These are phyloP conservation scores for Rhinocladiella mackenziei DNA, from an alignment of 2,329 filamentous ascomycete genomes.

Conservation along the genomic window DNA sequence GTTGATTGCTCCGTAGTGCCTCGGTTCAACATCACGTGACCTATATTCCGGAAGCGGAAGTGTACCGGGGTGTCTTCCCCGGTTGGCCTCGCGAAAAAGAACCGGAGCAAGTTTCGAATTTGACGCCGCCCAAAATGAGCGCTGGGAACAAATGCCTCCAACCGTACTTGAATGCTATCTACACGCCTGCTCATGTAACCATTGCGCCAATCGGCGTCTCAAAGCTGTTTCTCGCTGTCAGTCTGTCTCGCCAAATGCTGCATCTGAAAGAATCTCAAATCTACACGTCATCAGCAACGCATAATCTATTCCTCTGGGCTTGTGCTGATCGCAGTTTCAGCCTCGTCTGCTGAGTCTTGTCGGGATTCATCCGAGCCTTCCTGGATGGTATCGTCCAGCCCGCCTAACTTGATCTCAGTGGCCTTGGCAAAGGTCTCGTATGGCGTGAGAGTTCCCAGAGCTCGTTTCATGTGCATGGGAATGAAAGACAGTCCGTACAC, in stretches of 20 bases:
- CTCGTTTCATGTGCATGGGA: slow-evolving; percentile 82
- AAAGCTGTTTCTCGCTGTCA: not conserved
- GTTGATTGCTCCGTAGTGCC: not conserved
- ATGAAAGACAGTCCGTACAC: slow-evolving; percentile 87
- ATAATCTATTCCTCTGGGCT: slow-evolving; percentile 6
- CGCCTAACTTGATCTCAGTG: slow-evolving; percentile 34
- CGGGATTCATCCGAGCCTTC: slow-evolving; percentile 26
- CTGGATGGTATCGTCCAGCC: slow-evolving; percentile 23
- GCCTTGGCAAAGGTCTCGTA: slow-evolving; percentile 79
- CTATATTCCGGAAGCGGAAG: too few relatives aligned
- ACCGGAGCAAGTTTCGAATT: slow-evolving; percentile 2
- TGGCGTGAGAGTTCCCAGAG: slow-evolving; percentile 79
- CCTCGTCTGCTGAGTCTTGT: slow-evolving; percentile 20
- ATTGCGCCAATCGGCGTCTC: not conserved
- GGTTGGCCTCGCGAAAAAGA: slow-evolving; percentile 1
- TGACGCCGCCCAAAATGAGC: too few relatives aligned
- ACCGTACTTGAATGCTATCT: too few relatives aligned
- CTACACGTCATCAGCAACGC: not conserved
- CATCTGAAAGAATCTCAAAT: not conserved
- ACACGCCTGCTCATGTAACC: not conserved
- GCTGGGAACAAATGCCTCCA: too few relatives aligned
- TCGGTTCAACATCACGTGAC: slow-evolving; percentile 4
- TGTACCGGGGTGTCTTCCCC: not conserved
- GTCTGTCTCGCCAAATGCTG: not conserved
- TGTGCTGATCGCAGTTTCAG: slow-evolving; percentile 9